Evolutionary conservation across 257 asterid species (phyloP), one percentile per base, ranked within the genome.

Genomic region (Eustoma russellianum): DNA sequence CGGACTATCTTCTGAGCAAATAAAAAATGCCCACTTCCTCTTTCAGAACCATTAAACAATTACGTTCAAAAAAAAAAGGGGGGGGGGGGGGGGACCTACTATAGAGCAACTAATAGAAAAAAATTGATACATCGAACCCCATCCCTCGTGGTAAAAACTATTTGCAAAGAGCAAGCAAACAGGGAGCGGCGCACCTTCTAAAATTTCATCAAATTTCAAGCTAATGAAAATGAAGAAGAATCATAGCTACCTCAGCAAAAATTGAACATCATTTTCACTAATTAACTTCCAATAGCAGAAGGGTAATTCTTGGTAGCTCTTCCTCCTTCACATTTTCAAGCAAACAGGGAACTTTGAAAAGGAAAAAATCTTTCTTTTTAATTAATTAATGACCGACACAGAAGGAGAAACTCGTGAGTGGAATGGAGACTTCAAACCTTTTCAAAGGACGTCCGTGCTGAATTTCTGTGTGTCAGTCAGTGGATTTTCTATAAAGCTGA

Each of bases 401-500:
- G 0, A 30, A 24, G 30, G 30, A 24, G 30, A 24, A 24, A 24
- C 41, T n/a, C 40, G 46, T 53, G 55, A 63, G 57, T 63, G 16
- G 63, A 41, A 41, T 52, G 49, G 44, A 43, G 52, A 56, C 16
- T 7, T 33, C 62, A 33, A 46, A 63, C 52, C 62, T 24, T 5
- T 9, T 63, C 38, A 24, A 48, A 34, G 9, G 30, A 10, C 41
- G 28, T 28, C 41, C 56, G 52, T 48, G 58, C 33, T 34, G 28
- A 43, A 33, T 50, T 51, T 28, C 15, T 47, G 17, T 34, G 43
- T 41, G 48, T 19, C 52, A 49, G 44, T 45, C 28, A 44, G 48
- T 46, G 49, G 48, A 14, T 17, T 33, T 13, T 55, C 19, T 9
- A 30, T 13, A 13, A 51, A 51, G 41, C 30, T 24, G 30, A 24